These are phyloP conservation scores for Aspergillus funiculosus DNA, from an alignment of 495 filamentous ascomycete species.

Conservation along the genomic window DNA sequence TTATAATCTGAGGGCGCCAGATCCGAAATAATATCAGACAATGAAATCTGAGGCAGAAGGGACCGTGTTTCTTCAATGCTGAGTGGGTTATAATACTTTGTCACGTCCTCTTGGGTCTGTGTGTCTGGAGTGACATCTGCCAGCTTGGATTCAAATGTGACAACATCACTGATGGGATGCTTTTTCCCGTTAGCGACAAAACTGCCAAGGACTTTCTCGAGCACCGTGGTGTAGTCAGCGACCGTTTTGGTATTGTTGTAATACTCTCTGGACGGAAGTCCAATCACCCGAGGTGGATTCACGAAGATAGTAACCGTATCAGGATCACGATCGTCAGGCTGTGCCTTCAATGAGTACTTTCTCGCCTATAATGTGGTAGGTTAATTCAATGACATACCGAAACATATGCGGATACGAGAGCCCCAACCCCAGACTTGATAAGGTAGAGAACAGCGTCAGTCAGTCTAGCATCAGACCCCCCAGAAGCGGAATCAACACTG, in stretches of 20 bases:
- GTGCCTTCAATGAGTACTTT: not conserved
- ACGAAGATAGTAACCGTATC: constrained; percentile 55
- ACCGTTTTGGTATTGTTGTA: constrained; percentile 54
- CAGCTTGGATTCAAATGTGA: constrained; percentile 56
- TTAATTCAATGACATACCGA: constrained; percentile 37
- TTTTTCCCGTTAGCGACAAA: constrained; percentile 24
- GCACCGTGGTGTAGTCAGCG: constrained; percentile 44
- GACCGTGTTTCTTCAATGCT: constrained; percentile 46
- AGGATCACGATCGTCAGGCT: constrained; percentile 60
- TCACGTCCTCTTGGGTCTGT: constrained; percentile 53
- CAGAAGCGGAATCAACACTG: constrained; percentile 38
- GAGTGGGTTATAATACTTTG: constrained; percentile 54
- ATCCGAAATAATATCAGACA: constrained; percentile 47
- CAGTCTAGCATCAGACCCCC: constrained; percentile 32
- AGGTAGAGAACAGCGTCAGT: constrained; percentile 50
- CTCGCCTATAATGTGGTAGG: not conserved
- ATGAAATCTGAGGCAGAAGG: constrained; percentile 50
- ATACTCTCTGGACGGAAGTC: constrained; percentile 59
- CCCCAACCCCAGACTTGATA: constrained; percentile 44
- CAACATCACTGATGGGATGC: constrained; percentile 40
- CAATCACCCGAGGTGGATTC: constrained; percentile 47
- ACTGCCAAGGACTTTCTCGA: constrained; percentile 39
- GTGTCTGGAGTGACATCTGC: constrained; percentile 53
- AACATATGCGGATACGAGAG: constrained; percentile 43
- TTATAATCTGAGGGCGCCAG: constrained; percentile 49